These are phyloP conservation scores for Penicillium steckii DNA, from an alignment of 495 filamentous ascomycete species.

Conservation along the genomic window DNA sequence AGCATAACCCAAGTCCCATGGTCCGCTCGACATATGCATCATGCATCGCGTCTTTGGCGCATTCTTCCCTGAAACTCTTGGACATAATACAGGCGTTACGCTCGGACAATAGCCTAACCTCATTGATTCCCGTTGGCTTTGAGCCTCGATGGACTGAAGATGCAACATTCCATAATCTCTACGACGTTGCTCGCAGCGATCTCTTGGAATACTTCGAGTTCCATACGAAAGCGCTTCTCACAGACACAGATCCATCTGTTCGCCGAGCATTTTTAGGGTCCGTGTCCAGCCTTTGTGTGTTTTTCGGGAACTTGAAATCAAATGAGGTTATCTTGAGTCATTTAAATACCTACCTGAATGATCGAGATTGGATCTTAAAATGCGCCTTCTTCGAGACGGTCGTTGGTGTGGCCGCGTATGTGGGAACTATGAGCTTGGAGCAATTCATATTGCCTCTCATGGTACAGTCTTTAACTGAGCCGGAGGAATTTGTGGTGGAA, in stretches of 20 bases:
- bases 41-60: constrained; percentile 87
- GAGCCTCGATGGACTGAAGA: constrained; percentile 64
- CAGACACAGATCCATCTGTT: constrained; percentile 84
- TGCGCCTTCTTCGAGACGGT: constrained; percentile 96
- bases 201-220: constrained; percentile 77
- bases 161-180: constrained; percentile 73
- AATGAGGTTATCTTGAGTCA: constrained; percentile 95
- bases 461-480: constrained; percentile 93
- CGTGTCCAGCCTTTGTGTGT: constrained; percentile 88
- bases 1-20: constrained; percentile 60
- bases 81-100: constrained; percentile 88
- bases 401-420: constrained; percentile 86
- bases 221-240: constrained; percentile 86
- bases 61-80: constrained; percentile 79
- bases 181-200: constrained; percentile 76
- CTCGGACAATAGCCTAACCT: constrained; percentile 77
- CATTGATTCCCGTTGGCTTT: constrained; percentile 68
- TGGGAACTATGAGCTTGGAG: constrained; percentile 84
- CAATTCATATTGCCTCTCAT: constrained; percentile 96
- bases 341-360: constrained; percentile 96
- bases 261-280: constrained; percentile 91
- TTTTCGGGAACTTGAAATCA: constrained; percentile 84
- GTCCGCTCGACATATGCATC: constrained; percentile 90
- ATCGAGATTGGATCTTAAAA: constrained; percentile 93
- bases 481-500: constrained; percentile 93